Percentiles rank a stretch among this genome's conserved stretches.
These are phyloP conservation scores for Sporothrix phasma DNA, from an alignment of 2,329 filamentous ascomycete species.

Conservation along the genomic window DNA sequence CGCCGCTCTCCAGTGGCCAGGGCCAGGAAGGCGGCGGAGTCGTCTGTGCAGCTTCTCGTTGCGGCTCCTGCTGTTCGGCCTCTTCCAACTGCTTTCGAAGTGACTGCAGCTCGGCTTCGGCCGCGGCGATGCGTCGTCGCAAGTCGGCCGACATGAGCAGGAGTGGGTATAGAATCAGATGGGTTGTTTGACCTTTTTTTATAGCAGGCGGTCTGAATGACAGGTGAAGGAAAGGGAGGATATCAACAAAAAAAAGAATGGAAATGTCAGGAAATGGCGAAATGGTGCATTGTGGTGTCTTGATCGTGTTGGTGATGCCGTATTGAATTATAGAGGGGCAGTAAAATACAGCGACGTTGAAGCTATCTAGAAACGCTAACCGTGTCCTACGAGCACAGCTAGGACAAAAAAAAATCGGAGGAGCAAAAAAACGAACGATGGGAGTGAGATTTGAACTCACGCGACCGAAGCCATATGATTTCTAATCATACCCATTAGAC, in stretches of 20 bases:
- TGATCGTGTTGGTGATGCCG: not conserved
- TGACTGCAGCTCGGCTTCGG: constrained; percentile 38
- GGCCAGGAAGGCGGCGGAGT: constrained; percentile 27
- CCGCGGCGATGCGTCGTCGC: constrained; percentile 36
- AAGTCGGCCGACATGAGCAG: constrained; percentile 26
- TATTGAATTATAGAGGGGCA: too few species aligned
- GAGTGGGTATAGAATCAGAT: not conserved
- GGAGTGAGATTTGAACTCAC: constrained; percentile 20
- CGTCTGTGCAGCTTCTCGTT: not conserved
- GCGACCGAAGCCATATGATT: constrained; percentile 21
- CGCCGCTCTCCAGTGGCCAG: constrained; percentile 61
- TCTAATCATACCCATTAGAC: constrained; percentile 20
- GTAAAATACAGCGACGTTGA: too few species aligned
- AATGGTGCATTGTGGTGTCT: not conserved
- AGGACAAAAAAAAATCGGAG: not conserved
- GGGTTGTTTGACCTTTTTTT: too few species aligned
- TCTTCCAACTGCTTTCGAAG: constrained; percentile 37
- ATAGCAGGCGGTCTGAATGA: too few species aligned
- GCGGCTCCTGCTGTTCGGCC: constrained; percentile 26
- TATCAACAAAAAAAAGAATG: not conserved
- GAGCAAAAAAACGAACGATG: constrained; percentile 12
- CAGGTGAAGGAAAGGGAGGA: not conserved
- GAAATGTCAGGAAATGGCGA: not conserved
- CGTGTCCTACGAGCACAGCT: not conserved
- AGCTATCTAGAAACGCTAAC: too few species aligned